Conservation (phyloP, 129 eudicot genomes). For the Saposhnikovia divaricata region DNA sequence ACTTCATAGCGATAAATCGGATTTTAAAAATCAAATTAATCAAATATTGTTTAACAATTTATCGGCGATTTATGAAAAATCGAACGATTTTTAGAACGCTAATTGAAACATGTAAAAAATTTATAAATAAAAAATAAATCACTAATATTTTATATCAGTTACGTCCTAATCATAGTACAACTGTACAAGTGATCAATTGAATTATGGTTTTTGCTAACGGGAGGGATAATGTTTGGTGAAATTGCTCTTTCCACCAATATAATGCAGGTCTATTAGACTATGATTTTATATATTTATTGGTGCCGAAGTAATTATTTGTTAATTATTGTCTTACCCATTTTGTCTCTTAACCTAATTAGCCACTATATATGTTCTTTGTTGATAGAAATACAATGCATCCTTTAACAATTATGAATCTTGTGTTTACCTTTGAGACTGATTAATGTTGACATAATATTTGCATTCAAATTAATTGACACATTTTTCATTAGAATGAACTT, state of each 20-base stretch:
- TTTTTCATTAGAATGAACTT: no score
- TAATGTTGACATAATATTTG: neutral
- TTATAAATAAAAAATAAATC: no score
- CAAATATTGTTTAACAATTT: no score
- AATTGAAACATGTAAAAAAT: no score
- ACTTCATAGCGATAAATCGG: no score
- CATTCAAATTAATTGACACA: no score
- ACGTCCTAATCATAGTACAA: neutral
- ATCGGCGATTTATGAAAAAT: no score
- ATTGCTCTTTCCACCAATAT: neutral
- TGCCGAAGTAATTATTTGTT: neutral
- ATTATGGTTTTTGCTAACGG: neutral
- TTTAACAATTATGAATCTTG: neutral
- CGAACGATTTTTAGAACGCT: no score
- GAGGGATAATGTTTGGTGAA: neutral
- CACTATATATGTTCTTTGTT: neutral
- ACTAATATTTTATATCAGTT: neutral
- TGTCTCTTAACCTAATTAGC: neutral
- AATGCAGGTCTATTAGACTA: neutral
- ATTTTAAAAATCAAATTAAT: no score
- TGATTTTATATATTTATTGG: neutral
- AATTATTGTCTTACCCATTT: neutral
- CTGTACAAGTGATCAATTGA: neutral
- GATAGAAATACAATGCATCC: neutral
- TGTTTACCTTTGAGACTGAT: neutral